Evolutionary conservation across 768 basidiomycete species (phyloP), one percentile per base, ranked within the genome.

Genomic region (Lactarius deliciosus): DNA sequence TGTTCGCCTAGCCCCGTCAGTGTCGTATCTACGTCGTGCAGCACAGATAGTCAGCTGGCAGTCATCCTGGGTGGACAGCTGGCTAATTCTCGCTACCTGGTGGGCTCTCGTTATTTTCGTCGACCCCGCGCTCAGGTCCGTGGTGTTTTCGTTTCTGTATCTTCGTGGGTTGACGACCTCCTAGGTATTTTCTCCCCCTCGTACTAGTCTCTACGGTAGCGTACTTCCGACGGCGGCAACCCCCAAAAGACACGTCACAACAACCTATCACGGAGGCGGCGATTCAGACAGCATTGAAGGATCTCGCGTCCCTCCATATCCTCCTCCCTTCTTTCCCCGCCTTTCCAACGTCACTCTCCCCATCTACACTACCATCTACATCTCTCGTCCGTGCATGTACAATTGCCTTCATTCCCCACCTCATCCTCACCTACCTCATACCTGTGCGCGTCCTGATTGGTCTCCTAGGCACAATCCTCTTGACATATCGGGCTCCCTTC

Each of bases 101-200:
- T 96, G 93, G 91, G 84, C 83, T 0, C 30, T 86, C 22, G 93
- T 91, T 77, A 78, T 95, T 63, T 80, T 89, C 75, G 64, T 69
- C 11, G 72, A 75, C 16, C 47, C 68, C 1, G 71, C 68, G 11
- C 76, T 92, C 70, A 81, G 82, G 86, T 85, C 64, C 59, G 80
- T 75, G 9, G 11, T 65, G n/a, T 28, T n/a, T 54, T 47, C 47
- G 32, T 40, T 40, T 15, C 57, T 56, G 41, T 57, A 32, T 50
- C 32, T 40, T 50, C n/a, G 57, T 16, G 55, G n/a, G 20, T 13
- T 28, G 16, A 63, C 41, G 18, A 32, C 34, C n/a, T 28, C 34
- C 3, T 71, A 89, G 88, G 67, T 86, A 85, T 70, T 78, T 86
- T 38, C 76, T 92, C 13, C 90, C 91, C 16, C 28, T 86, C 7